Percentiles rank a stretch among this genome's conserved stretches.
phyloP scores from a whole-genome alignment of 805 yeast genomes.

The Kuraishia cidri region DNA sequence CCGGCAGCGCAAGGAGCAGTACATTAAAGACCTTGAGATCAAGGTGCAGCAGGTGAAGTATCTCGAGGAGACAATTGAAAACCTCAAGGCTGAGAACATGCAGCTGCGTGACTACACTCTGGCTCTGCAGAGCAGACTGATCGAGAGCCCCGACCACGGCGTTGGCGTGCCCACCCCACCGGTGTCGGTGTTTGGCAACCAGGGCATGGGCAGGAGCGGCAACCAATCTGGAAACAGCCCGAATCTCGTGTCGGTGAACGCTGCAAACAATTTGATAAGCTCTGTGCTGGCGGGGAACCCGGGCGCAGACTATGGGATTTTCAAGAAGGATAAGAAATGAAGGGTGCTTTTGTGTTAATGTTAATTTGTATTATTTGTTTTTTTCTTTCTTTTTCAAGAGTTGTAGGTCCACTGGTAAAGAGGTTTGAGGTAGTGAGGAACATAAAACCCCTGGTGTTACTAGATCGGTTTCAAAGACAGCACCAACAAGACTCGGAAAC shows the following conservation, averaged over 20 bases:
- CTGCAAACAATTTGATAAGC: slow-evolving; percentile 7
- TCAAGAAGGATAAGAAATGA: no score
- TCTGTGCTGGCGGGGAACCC: slow-evolving; percentile 1
- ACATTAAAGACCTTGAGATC: slow-evolving; percentile 71
- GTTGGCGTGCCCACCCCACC: slow-evolving; percentile 4
- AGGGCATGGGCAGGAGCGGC: background rate
- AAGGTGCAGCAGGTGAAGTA: slow-evolving; percentile 55
- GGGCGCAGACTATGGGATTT: background rate
- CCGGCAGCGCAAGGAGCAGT: slow-evolving; percentile 73
- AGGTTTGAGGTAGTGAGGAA: no score
- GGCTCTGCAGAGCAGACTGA: slow-evolving; percentile 58
- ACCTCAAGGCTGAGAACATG: slow-evolving; percentile 60
- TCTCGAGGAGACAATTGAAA: slow-evolving; percentile 57
- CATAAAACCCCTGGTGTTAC: no score
- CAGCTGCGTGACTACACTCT: slow-evolving; percentile 66
- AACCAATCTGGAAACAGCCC: slow-evolving; percentile 1
- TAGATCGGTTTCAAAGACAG: no score
- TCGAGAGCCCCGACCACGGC: slow-evolving; percentile 33
- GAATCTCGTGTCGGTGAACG: slow-evolving; percentile 10
- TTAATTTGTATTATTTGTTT: no score
- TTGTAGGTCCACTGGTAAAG: no score
- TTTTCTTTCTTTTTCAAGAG: no score
- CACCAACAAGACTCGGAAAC: no score
- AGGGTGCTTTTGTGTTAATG: no score
- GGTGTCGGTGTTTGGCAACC: slow-evolving; percentile 2